Evolutionary conservation across 176 grass and related monocot genomes (phyloP).

Genomic region (Oryza brachyantha): DNA sequence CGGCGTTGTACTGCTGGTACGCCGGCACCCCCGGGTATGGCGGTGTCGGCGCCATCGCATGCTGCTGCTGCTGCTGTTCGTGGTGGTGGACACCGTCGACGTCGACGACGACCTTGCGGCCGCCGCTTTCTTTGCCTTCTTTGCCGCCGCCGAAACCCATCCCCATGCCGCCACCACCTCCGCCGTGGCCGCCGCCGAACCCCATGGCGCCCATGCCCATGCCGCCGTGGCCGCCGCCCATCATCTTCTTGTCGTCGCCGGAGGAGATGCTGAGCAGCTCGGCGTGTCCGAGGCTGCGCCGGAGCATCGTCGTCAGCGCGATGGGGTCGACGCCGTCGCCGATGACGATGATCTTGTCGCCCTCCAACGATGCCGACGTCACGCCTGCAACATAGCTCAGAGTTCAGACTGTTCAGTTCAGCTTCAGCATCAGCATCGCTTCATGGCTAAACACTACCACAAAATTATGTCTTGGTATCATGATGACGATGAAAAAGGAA

Average conservation of each 20-base stretch:
- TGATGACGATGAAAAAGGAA: not conserved
- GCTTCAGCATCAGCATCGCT: not conserved
- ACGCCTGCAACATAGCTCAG: slow-evolving; percentile 40
- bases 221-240: not conserved
- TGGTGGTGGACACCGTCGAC: not conserved
- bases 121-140: not conserved
- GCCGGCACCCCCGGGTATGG: not conserved
- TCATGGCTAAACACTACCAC: not conserved
- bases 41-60: not conserved
- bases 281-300: slow-evolving; percentile 50
- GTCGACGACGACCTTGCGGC: slow-evolving; percentile 6
- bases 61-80: not conserved
- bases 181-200: slow-evolving; percentile 14
- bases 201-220: slow-evolving; percentile 16
- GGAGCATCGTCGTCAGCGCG: slow-evolving; percentile 48
- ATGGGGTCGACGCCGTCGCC: slow-evolving; percentile 56
- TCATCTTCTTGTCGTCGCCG: slow-evolving; percentile 52
- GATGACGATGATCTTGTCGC: slow-evolving; percentile 46
- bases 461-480: not conserved
- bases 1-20: slow-evolving; percentile 47
- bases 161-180: not conserved
- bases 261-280: slow-evolving; percentile 60
- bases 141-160: slow-evolving; percentile 26
- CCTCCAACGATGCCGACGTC: slow-evolving; percentile 56
- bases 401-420: not conserved